phyloP scores from a whole-genome alignment of 1,284 basidiomycete species.

The Apiotrichum brassicae region DNA sequence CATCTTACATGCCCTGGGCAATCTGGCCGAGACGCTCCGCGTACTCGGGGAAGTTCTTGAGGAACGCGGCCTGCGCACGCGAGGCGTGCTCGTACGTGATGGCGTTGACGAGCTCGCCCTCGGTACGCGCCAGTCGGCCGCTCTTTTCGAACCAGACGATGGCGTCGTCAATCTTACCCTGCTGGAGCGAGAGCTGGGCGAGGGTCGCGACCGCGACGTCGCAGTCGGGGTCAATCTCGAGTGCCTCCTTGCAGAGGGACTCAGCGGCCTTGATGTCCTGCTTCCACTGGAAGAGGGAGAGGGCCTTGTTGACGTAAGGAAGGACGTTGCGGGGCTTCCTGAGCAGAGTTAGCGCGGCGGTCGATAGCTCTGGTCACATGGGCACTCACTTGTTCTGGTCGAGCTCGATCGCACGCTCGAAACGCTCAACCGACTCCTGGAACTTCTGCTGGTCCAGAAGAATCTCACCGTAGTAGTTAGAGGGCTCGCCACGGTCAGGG shows the following conservation, averaged over 20 bases:
- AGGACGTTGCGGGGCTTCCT: slow-evolving; percentile 68
- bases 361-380: neutral
- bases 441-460: slow-evolving; percentile 87
- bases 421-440: slow-evolving; percentile 88
- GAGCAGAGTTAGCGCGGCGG: slow-evolving; percentile 30
- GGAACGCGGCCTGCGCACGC: slow-evolving; percentile 70
- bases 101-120: slow-evolving; percentile 81
- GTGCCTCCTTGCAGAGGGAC: slow-evolving; percentile 76
- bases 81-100: slow-evolving; percentile 74
- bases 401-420: slow-evolving; percentile 85
- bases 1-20: slow-evolving; percentile 37
- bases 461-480: slow-evolving; percentile 93
- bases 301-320: slow-evolving; percentile 94
- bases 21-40: slow-evolving; percentile 51
- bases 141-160: slow-evolving; percentile 81
- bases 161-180: slow-evolving; percentile 80
- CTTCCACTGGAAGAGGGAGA: slow-evolving; percentile 93
- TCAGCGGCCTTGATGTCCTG: slow-evolving; percentile 81
- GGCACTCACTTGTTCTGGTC: slow-evolving; percentile 64
- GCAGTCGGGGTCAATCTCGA: slow-evolving; percentile 83
- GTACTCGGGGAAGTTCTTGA: slow-evolving; percentile 72
- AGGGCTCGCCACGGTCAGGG: slow-evolving; percentile 74
- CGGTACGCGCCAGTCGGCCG: slow-evolving; percentile 79
- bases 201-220: slow-evolving; percentile 95
- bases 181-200: slow-evolving; percentile 88